A percentile compares a stretch with the other conserved stretches of the same genome.
phyloP scores from a whole-genome alignment of 495 filamentous ascomycete genomes.

The Penicillium longicatenatum region DNA sequence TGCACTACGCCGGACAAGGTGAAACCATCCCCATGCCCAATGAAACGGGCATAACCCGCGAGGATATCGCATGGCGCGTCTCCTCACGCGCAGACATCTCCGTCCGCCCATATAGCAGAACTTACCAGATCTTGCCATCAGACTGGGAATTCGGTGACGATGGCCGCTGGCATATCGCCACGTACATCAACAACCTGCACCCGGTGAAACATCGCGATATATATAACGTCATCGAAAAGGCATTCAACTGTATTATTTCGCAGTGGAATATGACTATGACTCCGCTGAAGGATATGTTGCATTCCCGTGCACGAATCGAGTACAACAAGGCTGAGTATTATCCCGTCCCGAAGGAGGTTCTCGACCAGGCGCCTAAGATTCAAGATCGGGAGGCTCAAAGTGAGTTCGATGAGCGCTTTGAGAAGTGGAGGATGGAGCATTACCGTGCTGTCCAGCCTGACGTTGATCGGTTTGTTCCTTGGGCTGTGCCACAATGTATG shows the following conservation, averaged over 20 bases:
- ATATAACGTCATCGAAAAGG: conserved; percentile 45
- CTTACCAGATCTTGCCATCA: conserved; percentile 43
- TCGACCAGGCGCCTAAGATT: conserved; percentile 22
- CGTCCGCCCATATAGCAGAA: conserved; percentile 31
- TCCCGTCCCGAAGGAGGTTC: conserved; percentile 22
- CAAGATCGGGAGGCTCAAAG: conserved; percentile 22
- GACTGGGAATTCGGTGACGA: conserved; percentile 36
- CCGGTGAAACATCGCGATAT: conserved; percentile 35
- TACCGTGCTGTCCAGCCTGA: conserved; percentile 33
- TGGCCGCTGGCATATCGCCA: conserved; percentile 33
- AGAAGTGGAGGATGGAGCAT: conserved; percentile 31
- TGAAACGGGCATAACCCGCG: conserved; percentile 33
- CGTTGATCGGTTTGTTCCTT: conserved; percentile 31
- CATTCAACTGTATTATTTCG: conserved; percentile 41
- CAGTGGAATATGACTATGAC: conserved; percentile 45
- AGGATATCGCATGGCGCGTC: conserved; percentile 49
- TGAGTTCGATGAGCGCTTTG: conserved; percentile 28
- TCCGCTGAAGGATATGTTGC: conserved; percentile 39
- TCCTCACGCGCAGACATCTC: conserved; percentile 30
- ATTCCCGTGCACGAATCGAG: conserved; percentile 34
- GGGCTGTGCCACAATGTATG: conserved; percentile 33
- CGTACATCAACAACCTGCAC: conserved; percentile 54
- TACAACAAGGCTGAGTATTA: conserved; percentile 38
- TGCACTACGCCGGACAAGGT: conserved; percentile 29
- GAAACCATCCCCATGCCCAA: conserved; percentile 28